phyloP scores from a whole-genome alignment of 2,329 filamentous ascomycete genomes.

The Chaetothyriales sp. region DNA sequence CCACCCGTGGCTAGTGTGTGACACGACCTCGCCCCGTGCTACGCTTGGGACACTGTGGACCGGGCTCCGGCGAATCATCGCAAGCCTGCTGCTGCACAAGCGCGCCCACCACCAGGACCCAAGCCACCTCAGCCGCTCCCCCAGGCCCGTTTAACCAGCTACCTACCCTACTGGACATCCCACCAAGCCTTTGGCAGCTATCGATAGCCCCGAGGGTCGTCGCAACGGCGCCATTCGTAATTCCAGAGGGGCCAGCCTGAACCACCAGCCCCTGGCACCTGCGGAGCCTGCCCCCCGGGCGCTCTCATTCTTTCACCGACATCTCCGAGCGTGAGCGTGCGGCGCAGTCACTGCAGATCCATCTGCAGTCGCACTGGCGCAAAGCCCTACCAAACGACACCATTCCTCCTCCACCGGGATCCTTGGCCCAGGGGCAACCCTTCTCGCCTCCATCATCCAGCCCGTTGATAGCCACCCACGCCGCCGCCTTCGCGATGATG shows the following conservation, averaged over 20 bases:
- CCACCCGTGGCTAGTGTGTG: not conserved
- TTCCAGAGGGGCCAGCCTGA: slow-evolving; percentile 17
- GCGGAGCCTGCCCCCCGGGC: not conserved
- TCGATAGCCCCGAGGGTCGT: not conserved
- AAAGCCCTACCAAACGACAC: not conserved
- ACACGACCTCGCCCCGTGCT: not conserved
- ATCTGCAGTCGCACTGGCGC: not conserved
- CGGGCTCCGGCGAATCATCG: not conserved
- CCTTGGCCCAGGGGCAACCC: slow-evolving; percentile 2
- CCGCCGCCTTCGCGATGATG: slow-evolving; percentile 33
- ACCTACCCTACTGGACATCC: not conserved
- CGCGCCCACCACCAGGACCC: no score
- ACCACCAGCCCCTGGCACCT: slow-evolving; percentile 3
- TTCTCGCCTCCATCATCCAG: slow-evolving; percentile 1
- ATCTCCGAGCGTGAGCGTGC: not conserved
- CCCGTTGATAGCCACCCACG: slow-evolving; percentile 14
- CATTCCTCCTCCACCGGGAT: not conserved
- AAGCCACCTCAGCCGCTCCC: not conserved
- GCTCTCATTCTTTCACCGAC: not conserved
- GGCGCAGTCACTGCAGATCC: not conserved
- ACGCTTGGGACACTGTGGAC: not conserved
- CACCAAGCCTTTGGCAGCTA: not conserved
- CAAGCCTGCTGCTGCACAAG: not conserved
- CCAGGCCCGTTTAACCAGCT: not conserved
- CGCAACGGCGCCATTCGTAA: not conserved